Evolutionary conservation across 305 asterid species (phyloP).

Genomic region (Solanum aculeatissimum): DNA sequence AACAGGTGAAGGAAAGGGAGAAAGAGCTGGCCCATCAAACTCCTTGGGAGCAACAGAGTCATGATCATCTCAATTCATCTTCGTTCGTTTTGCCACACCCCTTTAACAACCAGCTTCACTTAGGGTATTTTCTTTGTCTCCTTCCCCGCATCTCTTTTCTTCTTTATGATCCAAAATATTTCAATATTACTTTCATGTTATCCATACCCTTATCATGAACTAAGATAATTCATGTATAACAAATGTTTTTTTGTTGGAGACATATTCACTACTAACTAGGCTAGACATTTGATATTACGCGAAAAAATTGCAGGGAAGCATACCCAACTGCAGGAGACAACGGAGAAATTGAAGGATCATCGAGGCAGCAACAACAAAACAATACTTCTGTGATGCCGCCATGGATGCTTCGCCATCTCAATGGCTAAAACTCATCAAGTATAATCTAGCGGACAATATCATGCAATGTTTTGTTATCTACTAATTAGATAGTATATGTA

Average conservation of each 20-base stretch:
- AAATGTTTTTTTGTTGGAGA: neutral
- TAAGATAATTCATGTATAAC: neutral
- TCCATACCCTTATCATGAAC: neutral
- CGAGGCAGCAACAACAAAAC: slow-evolving; percentile 20
- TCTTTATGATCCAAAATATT: neutral
- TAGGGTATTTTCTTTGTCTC: slow-evolving; percentile 21
- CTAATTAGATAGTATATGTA: neutral
- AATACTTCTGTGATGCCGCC: slow-evolving; percentile 24
- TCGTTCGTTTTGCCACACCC: slow-evolving; percentile 20
- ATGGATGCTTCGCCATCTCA: slow-evolving; percentile 46
- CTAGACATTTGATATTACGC: neutral
- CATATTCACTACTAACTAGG: neutral
- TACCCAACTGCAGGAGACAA: slow-evolving; percentile 18
- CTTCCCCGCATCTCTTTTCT: neutral
- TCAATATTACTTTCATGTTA: neutral
- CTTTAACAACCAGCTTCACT: slow-evolving; percentile 23
- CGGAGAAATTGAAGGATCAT: slow-evolving; percentile 22
- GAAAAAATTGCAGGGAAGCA: slow-evolving; percentile 23
- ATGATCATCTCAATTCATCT: slow-evolving; percentile 20
- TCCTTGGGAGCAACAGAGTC: slow-evolving; percentile 27
- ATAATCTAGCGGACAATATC: neutral
- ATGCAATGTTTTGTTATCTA: neutral
- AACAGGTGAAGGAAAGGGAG: slow-evolving; percentile 48
- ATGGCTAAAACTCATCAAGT: neutral
- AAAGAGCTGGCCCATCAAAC: slow-evolving; percentile 21